Base-by-base conservation (phyloP, 2,329 filamentous ascomycete species). In the Cladophialophora psammophila region DNA sequence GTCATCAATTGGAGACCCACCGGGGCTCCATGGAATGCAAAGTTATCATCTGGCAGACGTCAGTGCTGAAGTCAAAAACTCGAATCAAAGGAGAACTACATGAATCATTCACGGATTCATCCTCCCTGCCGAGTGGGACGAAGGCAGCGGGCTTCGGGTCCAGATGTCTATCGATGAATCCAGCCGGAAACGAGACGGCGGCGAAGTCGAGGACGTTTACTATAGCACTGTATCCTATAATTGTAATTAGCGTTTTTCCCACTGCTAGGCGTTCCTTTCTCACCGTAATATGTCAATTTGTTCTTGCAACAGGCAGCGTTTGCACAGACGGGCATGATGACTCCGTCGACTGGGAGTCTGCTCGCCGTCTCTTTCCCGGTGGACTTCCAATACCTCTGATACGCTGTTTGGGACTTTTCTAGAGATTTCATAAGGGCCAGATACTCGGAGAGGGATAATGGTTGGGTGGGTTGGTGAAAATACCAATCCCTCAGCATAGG, bases 121-220 rank as follows among this genome's bases (percentile, higher is more conserved):
- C 65, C 26, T 64, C 61, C 52, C 13, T 56, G 63, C 35, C 79
- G 75, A 70, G 85, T 86, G 32, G 52, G 52, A 48, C 52, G 10
- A 60, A 58, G n/a, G 58, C 52, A 34, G 13, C 34, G 18, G 50
- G 38, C 20, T 56, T 40, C 5, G 48, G 26, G 48, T 68, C 66
- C 20, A 66, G 26, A 34, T 45, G 12, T 34, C 63, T 66, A 26
- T 65, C 52, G 20, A 56, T 34, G 15, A 20, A 65, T 18, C 57
- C 63, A 4, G 72, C 69, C 2, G 72, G 68, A 12, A 90, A 76
- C 0, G 85, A 82, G 7, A 88, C 75, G 0, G 86, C 83, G 0
- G 85, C 80, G 70, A 89, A 90, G 72, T 90, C 87, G 0, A 90
- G 77, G 7, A 89, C 75, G 69, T 89, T 88, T 81, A 86, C 88